Conservation (phyloP, 106 monocot species). For the Platanthera zijinensis region DNA sequence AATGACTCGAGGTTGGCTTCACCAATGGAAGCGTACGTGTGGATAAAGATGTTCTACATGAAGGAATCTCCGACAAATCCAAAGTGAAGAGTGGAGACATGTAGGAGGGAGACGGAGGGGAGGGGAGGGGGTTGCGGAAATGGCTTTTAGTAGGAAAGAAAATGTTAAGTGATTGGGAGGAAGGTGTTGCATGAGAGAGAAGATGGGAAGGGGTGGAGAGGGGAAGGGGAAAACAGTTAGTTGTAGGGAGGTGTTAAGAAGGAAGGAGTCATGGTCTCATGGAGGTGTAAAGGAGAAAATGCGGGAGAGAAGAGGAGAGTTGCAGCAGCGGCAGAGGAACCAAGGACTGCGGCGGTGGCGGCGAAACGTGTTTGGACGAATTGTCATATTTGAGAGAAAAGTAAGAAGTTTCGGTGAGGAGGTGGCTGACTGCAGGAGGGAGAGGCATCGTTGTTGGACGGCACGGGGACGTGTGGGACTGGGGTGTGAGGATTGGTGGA, state of each 20-base stretch:
- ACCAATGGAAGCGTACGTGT: conserved; percentile 25
- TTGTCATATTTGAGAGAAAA: conserved; percentile 62
- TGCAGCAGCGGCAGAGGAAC: conserved; percentile 23
- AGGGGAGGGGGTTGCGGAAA: conserved; percentile 19
- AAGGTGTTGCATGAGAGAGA: conserved; percentile 55
- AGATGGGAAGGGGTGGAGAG: conserved; percentile 23
- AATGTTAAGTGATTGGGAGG: conserved; percentile 81
- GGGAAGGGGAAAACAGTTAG: conserved; percentile 19
- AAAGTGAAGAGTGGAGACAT: conserved; percentile 29
- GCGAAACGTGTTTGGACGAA: conserved; percentile 55
- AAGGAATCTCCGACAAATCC: conserved; percentile 32
- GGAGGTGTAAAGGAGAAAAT: conserved; percentile 39
- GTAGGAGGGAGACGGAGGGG: conserved; percentile 18
- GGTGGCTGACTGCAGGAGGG: conserved; percentile 33
- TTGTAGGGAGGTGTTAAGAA: conserved; percentile 51
- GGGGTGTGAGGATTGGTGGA: background rate
- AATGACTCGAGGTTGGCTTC: background rate
- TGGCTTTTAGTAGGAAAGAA: conserved; percentile 78
- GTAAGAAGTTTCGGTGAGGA: conserved; percentile 31
- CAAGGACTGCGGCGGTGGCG: conserved; percentile 25
- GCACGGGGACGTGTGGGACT: conserved; percentile 1
- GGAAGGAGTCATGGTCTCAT: conserved; percentile 29
- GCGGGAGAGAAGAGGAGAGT: conserved; percentile 27
- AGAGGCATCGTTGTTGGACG: conserved; percentile 35
- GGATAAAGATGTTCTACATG: conserved; percentile 60